Conservation (phyloP, 106 monocot genomes). For the Xerophyta viscosa region DNA sequence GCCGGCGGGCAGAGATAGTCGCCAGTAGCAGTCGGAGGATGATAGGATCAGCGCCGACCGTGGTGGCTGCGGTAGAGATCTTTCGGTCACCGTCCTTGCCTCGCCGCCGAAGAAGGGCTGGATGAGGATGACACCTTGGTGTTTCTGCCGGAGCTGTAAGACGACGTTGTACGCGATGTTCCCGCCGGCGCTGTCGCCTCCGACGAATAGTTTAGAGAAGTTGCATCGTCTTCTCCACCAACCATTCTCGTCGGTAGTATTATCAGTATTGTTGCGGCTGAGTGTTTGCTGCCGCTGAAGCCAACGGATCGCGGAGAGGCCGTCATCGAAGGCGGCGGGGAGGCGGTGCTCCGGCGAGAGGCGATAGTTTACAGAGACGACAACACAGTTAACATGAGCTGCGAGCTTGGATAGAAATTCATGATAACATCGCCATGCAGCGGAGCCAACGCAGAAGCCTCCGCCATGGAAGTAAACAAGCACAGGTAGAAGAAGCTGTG, state of each 20-base stretch:
- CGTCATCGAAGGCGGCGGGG: constrained; percentile 69
- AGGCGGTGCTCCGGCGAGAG: constrained; percentile 87
- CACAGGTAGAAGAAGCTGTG: constrained; percentile 29
- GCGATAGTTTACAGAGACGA: constrained; percentile 74
- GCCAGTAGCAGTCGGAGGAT: constrained; percentile 71
- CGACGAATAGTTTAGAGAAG: constrained; percentile 45
- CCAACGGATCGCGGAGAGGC: constrained; percentile 45
- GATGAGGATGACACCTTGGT: constrained; percentile 44
- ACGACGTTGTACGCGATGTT: constrained; percentile 57
- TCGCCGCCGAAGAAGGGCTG: constrained; percentile 83
- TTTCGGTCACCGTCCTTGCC: constrained; percentile 48
- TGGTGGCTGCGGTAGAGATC: constrained; percentile 19
- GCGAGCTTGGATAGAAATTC: constrained; percentile 43
- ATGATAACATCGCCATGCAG: constrained; percentile 81
- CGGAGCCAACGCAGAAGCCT: constrained; percentile 82
- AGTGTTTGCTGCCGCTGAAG: constrained; percentile 29
- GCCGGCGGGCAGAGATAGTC: constrained; percentile 54
- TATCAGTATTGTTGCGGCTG: too few relatives aligned
- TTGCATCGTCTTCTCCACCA: constrained; percentile 37
- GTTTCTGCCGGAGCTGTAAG: neutral
- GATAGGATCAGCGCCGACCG: constrained; percentile 45
- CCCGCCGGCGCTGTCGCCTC: constrained; percentile 79
- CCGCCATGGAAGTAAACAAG: constrained; percentile 90
- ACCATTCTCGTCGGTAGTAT: neutral
- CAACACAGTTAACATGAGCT: constrained; percentile 12